phyloP scores from a whole-genome alignment of 371 early-diverging fungal species.

The Mortierella sp. region DNA sequence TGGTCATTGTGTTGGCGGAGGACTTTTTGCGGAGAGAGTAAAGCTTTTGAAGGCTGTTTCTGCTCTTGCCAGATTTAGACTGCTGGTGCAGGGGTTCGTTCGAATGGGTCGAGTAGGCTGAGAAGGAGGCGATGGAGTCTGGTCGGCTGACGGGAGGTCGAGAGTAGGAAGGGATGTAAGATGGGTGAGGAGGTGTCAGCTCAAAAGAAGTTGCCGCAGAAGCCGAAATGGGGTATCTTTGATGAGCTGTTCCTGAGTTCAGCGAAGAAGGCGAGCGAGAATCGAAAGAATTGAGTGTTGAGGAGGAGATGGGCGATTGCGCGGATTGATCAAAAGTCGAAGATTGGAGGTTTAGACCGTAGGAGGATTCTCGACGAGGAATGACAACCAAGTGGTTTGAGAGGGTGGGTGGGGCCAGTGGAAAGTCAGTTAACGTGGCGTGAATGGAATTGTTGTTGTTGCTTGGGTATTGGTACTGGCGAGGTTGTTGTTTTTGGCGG shows the following conservation, averaged over 20 bases:
- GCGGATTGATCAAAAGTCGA: background rate
- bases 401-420: background rate
- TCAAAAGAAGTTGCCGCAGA: background rate
- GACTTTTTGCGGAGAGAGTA: background rate
- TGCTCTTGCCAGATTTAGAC: background rate
- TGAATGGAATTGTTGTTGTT: background rate
- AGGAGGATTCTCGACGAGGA: slow-evolving; percentile 11
- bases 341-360: background rate
- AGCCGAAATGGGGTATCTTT: background rate
- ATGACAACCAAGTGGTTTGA: slow-evolving; percentile 14
- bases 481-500: background rate
- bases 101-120: slow-evolving; percentile 19
- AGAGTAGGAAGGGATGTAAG: background rate
- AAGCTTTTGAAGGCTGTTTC: background rate
- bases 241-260: background rate
- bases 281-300: background rate
- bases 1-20: background rate
- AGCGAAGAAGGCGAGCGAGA: background rate
- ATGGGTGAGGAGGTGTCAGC: slow-evolving; percentile 1
- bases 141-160: slow-evolving; percentile 9
- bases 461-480: background rate
- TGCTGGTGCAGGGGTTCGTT: slow-evolving; percentile 26
- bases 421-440: background rate
- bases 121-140: slow-evolving; percentile 15
- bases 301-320: background rate